Percentiles rank a stretch among this genome's conserved stretches.
These are phyloP conservation scores for Spathaspora gorwiae DNA, from an alignment of 805 yeast genomes.

Conservation along the genomic window DNA sequence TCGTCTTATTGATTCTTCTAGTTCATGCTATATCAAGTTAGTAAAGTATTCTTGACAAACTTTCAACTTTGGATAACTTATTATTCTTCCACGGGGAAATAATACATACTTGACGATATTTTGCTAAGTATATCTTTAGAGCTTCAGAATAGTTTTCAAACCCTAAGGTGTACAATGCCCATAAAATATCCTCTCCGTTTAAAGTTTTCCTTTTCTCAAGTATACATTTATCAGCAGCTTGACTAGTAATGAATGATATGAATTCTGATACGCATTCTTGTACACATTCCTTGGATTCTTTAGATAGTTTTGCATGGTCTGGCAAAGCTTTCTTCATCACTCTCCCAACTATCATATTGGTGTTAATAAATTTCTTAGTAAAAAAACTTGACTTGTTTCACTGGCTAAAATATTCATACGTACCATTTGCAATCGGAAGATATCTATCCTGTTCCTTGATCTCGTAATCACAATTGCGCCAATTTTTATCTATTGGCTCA, in stretches of 20 bases:
- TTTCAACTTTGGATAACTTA: no score
- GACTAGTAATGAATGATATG: slow-evolving; percentile 75
- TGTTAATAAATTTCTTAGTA: no score
- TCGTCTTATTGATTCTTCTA: slow-evolving; percentile 11
- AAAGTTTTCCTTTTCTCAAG: slow-evolving; percentile 71
- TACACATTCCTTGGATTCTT: slow-evolving; percentile 75
- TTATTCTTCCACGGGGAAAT: no score
- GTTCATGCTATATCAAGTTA: slow-evolving; percentile 9
- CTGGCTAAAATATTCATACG: slow-evolving; percentile 7
- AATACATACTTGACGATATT: slow-evolving; percentile 16
- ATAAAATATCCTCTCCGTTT: slow-evolving; percentile 73
- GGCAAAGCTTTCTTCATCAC: slow-evolving; percentile 76
- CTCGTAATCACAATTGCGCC: slow-evolving; percentile 33
- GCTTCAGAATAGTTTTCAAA: slow-evolving; percentile 80
- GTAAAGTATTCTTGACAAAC: neutral
- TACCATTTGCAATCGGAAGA: slow-evolving; percentile 42
- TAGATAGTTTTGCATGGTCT: slow-evolving; percentile 67
- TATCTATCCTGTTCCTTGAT: slow-evolving; percentile 43
- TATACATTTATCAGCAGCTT: slow-evolving; percentile 70
- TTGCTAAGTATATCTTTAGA: slow-evolving; percentile 55
- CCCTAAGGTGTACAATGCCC: slow-evolving; percentile 64
- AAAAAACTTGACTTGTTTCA: no score
- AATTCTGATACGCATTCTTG: slow-evolving; percentile 83
- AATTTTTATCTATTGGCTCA: slow-evolving; percentile 6
- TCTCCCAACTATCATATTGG: slow-evolving; percentile 44